phyloP scores from a whole-genome alignment of 257 asterid genomes.

The Penstemon davidsonii region DNA sequence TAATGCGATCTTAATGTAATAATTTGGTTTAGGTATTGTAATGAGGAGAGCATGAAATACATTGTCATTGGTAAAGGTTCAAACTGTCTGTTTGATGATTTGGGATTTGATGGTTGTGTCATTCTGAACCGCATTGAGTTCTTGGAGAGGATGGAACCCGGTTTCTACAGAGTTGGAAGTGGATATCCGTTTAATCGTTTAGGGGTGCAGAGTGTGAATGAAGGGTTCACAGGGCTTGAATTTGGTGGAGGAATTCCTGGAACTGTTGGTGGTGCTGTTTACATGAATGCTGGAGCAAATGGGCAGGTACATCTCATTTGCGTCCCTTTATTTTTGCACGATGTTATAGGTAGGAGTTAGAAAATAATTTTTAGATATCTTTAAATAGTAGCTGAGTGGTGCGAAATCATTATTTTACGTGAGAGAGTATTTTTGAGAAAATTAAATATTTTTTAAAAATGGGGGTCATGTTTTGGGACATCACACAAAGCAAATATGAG shows the following conservation, averaged over 20 bases:
- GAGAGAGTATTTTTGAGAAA: no score
- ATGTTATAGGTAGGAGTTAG: background rate
- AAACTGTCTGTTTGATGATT: constrained; percentile 45
- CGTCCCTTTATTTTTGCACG: background rate
- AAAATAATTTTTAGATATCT: background rate
- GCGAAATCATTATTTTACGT: no score
- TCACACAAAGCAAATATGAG: no score
- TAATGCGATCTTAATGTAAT: background rate
- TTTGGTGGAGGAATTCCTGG: constrained; percentile 53
- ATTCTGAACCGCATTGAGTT: constrained; percentile 42
- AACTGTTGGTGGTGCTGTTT: constrained; percentile 48
- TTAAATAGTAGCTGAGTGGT: no score
- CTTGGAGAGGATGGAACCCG: constrained; percentile 40
- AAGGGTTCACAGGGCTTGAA: constrained; percentile 48
- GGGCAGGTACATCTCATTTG: constrained; percentile 33
- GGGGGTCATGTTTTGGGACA: no score
- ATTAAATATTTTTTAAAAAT: no score
- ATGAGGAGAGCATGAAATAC: constrained; percentile 38
- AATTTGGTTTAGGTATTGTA: constrained; percentile 37
- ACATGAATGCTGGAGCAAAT: constrained; percentile 55
- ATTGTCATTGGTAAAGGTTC: constrained; percentile 50
- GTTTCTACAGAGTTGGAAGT: constrained; percentile 47
- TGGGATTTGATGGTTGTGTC: constrained; percentile 49
- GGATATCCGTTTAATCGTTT: constrained; percentile 47
- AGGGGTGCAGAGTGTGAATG: constrained; percentile 35